Evolutionary conservation across 768 basidiomycete species (phyloP), one percentile per base, ranked within the genome.

Genomic region (Myochromella boudieri): DNA sequence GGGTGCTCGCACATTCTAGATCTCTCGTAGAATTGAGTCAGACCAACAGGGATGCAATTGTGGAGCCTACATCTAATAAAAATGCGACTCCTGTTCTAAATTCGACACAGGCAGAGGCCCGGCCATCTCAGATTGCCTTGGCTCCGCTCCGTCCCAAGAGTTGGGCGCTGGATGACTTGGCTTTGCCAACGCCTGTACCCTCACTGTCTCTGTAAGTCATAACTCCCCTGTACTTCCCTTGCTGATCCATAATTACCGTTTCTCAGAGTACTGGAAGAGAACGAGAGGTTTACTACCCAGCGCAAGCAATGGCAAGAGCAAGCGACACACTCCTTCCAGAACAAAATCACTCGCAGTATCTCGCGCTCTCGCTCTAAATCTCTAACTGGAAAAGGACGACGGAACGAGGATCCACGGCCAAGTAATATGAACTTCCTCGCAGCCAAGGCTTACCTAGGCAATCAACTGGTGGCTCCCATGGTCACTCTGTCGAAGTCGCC

Each of bases 311-410:
- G 88, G 88, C 79, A 84, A 54, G 59, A 64, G 3, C 77, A 84
- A 51, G 88, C 88, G 0, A 66, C 68, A 0, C 68, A 64, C 25
- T 87, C 87, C 5, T 76, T 87, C 49, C 80, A 81, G 42, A 87
- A 88, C 60, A 80, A 75, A 52, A 76, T 72, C 12, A 72, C 81
- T 7, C 78, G 86, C 26, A 80, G 71, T 25, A 52, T 86, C 9
- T 86, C 85, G 8, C 78, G 86, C 1, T 69, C 78, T 6, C 77
- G 87, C 22, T 68, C 83, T 17, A 83, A 81, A 55, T 82, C 84
- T 1, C 64, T 81, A 33, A 73, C 74, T 0, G 56, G 70, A 15
- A 63, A 64, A 41, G 69, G 65, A 10, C 54, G 59, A 34, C 60
- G 34, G 57, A 63, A 53, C 48, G 60, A 59, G 31, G 55, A 59